Conservation (phyloP, 2,329 filamentous ascomycete species). For the Pseudocercospora musae region DNA sequence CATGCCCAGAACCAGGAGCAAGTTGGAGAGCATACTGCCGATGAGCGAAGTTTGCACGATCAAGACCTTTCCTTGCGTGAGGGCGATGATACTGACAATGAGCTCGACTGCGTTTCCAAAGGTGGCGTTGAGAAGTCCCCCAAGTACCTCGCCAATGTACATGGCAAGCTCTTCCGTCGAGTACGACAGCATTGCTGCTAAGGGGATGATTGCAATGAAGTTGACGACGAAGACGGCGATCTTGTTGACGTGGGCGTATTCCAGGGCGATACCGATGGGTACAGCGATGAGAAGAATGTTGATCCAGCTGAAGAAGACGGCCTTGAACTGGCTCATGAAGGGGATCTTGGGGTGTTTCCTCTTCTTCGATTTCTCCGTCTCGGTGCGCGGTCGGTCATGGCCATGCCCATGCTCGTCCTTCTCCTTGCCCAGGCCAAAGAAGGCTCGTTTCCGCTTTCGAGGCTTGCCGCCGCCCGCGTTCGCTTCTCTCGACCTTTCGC, state of each 20-base stretch:
- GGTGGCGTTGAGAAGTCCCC: slow-evolving; percentile 83
- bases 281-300: slow-evolving; percentile 77
- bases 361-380: slow-evolving; percentile 17
- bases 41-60: slow-evolving; percentile 93
- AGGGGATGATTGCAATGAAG: slow-evolving; percentile 87
- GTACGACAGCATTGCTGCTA: slow-evolving; percentile 81
- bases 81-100: slow-evolving; percentile 73
- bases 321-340: slow-evolving; percentile 57
- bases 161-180: slow-evolving; percentile 88
- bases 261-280: slow-evolving; percentile 70
- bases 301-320: slow-evolving; percentile 80
- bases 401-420: slow-evolving; percentile 24
- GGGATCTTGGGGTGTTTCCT: slow-evolving; percentile 29
- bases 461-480: slow-evolving; percentile 19
- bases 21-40: slow-evolving; percentile 85
- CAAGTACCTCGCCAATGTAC: slow-evolving; percentile 73
- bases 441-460: slow-evolving; percentile 21
- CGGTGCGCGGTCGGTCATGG: slow-evolving; percentile 12
- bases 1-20: slow-evolving; percentile 85
- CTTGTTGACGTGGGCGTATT: slow-evolving; percentile 60
- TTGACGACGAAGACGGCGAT: slow-evolving; percentile 75
- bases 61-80: slow-evolving; percentile 68
- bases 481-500: slow-evolving; percentile 15
- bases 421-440: slow-evolving; percentile 20
- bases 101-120: slow-evolving; percentile 63